Evolutionary conservation across 805 yeast genomes (phyloP).

Genomic region (Candida tibetensis): DNA sequence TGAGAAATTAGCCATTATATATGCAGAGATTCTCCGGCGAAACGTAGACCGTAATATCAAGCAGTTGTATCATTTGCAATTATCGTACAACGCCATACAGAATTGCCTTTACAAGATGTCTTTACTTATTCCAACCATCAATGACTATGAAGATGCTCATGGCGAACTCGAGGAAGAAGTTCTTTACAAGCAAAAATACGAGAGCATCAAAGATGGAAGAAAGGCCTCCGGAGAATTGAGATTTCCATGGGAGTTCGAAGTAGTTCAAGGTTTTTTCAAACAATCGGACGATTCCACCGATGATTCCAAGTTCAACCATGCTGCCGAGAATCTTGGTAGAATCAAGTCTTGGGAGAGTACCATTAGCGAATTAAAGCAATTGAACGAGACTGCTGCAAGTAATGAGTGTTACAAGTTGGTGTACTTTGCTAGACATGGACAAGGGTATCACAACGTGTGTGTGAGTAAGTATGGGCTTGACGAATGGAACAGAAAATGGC

Average conservation of each 20-base stretch:
- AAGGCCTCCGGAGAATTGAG: conserved; percentile 21
- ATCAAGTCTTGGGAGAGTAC: conserved; percentile 41
- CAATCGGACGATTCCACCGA: conserved; percentile 45
- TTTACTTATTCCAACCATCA: conserved; percentile 23
- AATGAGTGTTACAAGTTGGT: conserved; percentile 48
- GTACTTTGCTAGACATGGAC: conserved; percentile 65
- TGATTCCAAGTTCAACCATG: conserved; percentile 45
- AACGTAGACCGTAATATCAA: too few species aligned
- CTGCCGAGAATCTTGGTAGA: conserved; percentile 44
- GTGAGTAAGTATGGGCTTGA: conserved; percentile 53
- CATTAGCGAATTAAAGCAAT: conserved; percentile 23
- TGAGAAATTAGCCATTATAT: too few species aligned
- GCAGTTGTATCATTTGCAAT: too few species aligned
- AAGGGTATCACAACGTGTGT: conserved; percentile 61
- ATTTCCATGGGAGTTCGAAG: conserved; percentile 48
- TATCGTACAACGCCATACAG: too few species aligned
- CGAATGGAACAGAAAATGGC: conserved; percentile 59
- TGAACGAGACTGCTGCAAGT: conserved; percentile 32
- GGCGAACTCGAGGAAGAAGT: conserved; percentile 18
- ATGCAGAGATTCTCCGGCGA: too few species aligned
- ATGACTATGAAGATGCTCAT: conserved; percentile 28
- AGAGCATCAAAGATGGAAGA: conserved; percentile 11
- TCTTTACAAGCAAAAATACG: conserved; percentile 12
- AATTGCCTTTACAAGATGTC: too few species aligned
- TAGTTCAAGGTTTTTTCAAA: conserved; percentile 49